These are phyloP conservation scores for Parafenestella ontariensis DNA, from an alignment of 2,329 filamentous ascomycete genomes.

Conservation along the genomic window DNA sequence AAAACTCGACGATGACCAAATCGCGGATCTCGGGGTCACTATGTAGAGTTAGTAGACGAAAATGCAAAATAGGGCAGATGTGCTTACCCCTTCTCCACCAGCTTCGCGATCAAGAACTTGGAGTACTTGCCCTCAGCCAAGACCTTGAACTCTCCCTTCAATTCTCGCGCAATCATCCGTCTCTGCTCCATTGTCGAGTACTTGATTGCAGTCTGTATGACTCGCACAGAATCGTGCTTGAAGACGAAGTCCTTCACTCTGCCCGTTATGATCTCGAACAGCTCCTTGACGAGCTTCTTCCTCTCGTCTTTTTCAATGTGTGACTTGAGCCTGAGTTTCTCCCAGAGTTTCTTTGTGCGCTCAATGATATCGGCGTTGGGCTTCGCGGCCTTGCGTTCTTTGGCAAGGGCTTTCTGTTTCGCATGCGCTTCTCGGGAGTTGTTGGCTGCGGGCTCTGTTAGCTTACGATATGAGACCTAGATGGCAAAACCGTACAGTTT, in stretches of 20 bases:
- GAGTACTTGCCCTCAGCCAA: conserved; percentile 95
- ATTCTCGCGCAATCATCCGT: conserved; percentile 83
- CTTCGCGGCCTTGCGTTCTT: conserved; percentile 90
- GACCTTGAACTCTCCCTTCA: conserved; percentile 82
- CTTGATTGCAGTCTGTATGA: conserved; percentile 96
- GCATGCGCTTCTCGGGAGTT: conserved; percentile 86
- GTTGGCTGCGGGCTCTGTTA: conserved; percentile 59
- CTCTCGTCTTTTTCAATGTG: conserved; percentile 89
- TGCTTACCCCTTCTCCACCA: conserved; percentile 77
- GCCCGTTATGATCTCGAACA: conserved; percentile 90
- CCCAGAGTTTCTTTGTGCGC: conserved; percentile 96
- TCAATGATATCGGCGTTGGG: conserved; percentile 89
- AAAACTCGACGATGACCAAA: conserved; percentile 92
- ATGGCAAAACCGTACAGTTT: conserved; percentile 29
- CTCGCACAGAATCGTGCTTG: conserved; percentile 97
- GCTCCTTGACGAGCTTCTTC: conserved; percentile 82
- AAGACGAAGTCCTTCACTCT: conserved; percentile 94
- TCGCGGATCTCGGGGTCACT: conserved; percentile 84
- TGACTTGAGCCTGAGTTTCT: conserved; percentile 88
- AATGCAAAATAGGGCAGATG: not conserved
- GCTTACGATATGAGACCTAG: not conserved
- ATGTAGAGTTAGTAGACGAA: conserved; percentile 14
- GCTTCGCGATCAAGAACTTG: conserved; percentile 95
- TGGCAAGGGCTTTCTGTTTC: conserved; percentile 87
- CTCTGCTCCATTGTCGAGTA: conserved; percentile 87